phyloP scores from a whole-genome alignment of 306 rosid genomes.

The Sechiopsis laciniata region DNA sequence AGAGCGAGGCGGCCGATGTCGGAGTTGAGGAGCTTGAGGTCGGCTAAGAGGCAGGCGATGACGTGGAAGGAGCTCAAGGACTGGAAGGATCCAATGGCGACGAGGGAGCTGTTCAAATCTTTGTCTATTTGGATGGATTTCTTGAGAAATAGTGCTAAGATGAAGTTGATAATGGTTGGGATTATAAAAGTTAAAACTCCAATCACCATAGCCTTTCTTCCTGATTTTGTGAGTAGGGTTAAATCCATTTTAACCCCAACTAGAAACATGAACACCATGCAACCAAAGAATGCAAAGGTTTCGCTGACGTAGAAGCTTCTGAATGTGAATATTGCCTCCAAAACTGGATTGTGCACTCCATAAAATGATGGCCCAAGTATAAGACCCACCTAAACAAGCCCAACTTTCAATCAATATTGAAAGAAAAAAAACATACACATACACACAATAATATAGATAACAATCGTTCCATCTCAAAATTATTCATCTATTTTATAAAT shows the following conservation, averaged over 20 bases:
- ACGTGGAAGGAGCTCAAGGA: slow-evolving; percentile 42
- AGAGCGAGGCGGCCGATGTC: slow-evolving; percentile 51
- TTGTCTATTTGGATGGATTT: slow-evolving; percentile 4
- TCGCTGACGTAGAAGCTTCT: slow-evolving; percentile 32
- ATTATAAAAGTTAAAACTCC: slow-evolving; percentile 25
- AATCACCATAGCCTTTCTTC: slow-evolving; percentile 39
- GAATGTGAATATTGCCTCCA: slow-evolving; percentile 26
- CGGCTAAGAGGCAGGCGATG: slow-evolving; percentile 30
- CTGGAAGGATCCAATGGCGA: slow-evolving; percentile 24
- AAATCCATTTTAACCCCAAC: slow-evolving; percentile 46
- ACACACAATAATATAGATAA: too few species aligned
- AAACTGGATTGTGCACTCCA: slow-evolving; percentile 19
- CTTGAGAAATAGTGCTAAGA: not conserved
- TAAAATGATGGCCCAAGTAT: slow-evolving; percentile 42
- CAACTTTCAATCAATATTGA: too few species aligned
- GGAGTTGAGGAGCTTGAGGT: slow-evolving; percentile 54
- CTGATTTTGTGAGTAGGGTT: slow-evolving; percentile 20
- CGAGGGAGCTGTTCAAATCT: not conserved
- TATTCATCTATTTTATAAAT: too few species aligned
- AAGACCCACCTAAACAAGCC: slow-evolving; percentile 37
- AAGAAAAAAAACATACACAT: too few species aligned
- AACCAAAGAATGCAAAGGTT: slow-evolving; percentile 39
- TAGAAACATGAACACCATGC: slow-evolving; percentile 43
- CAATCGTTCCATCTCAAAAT: too few species aligned
- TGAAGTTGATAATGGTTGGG: slow-evolving; percentile 21